Base-by-base conservation (phyloP, 306 rosid species). In the Dryas octopetala region DNA sequence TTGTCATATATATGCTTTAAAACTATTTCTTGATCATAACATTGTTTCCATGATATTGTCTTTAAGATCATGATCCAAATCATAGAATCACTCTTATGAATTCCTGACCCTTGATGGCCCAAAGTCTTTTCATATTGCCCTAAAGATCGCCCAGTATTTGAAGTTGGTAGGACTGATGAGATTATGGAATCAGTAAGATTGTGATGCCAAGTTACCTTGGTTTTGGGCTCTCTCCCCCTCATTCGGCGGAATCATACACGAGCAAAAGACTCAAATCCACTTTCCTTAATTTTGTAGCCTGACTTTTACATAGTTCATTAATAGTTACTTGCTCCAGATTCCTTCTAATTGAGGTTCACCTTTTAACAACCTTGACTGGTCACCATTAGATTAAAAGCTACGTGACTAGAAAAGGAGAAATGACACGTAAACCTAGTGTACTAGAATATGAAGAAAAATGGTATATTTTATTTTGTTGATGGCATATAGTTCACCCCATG, bases 1-100 rank as follows among this genome's bases (percentile, higher is more conserved):
- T 53, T 80, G 15, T 59, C 10, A 69, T 41, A 5, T 71, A 54
- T 64, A 19, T 48, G 66, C 48, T 50, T 62, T 40, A 32, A 9
- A 74, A 7, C 50, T 64, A 54, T 64, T 38, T 58, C 48, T 32
- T 4, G 12, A 7, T 40, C 71, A 17, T 64, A 40, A 32, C 55
- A 46, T 70, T 59, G 51, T 54, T 60, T 41, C n/a, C 76, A 9
- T 45, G 57, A 59, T 61, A 9, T 73, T 5, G 50, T 38, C 38
- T 16, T 40, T 5, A 13, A 50, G 61, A 32, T 28, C 48, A 15
- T 70, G 40, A 9, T n/a, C 9, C 71, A 45, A 63, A 23, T 11
- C 17, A 8, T 15, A 9, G 17, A 46, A 26, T 26, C 32, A 12
- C 48, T 60, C 38, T 48, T 9, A 43, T 57, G 15, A 32, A 16